Evolutionary conservation across 2,329 filamentous ascomycete species (phyloP), one percentile per base, ranked within the genome.

Genomic region (Trichoderma afroharzianum): DNA sequence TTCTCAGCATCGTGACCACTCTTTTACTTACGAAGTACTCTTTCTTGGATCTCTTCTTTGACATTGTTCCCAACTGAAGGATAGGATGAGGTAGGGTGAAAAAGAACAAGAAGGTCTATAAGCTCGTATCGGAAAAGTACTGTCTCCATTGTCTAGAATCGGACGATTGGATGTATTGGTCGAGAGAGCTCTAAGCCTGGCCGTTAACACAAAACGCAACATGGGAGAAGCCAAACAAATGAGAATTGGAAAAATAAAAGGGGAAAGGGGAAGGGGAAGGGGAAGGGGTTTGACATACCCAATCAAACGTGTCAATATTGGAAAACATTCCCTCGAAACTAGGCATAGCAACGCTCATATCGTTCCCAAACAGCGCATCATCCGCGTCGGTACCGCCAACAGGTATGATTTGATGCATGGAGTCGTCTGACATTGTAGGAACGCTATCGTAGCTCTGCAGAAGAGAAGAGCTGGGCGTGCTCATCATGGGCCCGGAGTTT

Each of bases 271-370:
- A 15, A 47, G 30, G 26, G 12, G 5, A 3, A 18, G 26, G 26
- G 47, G 21, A 14, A 26, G 26, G 61, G 7, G 61, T 11, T 11
- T 59, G 18, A 75, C 81, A 73, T 78, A 83, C 83, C 83, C 83
- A 85, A 71, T 85, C 82, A 50, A 83, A 75, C 18, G 78, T 75
- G 26, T 78, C 78, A 0, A 77, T 74, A 47, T 77, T 76, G 43
- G 76, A 78, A 43, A 84, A 75, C 30, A 83, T 79, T 67, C 74
- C 79, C 24, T 84, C 82, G 6, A 84, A 71, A 6, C 80, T 77
- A n/a, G 79, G 75, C 55, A 80, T 80, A 12, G 79, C 76, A 7
- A 79, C 72, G 0, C 76, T 55, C 39, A 74, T 9, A 9, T 15
- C 61, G 14, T 43, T 43, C 7, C n/a, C 66, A 2, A 61, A 26